phyloP scores from a whole-genome alignment of 768 basidiomycete species.

The Naganishia randhawae region DNA sequence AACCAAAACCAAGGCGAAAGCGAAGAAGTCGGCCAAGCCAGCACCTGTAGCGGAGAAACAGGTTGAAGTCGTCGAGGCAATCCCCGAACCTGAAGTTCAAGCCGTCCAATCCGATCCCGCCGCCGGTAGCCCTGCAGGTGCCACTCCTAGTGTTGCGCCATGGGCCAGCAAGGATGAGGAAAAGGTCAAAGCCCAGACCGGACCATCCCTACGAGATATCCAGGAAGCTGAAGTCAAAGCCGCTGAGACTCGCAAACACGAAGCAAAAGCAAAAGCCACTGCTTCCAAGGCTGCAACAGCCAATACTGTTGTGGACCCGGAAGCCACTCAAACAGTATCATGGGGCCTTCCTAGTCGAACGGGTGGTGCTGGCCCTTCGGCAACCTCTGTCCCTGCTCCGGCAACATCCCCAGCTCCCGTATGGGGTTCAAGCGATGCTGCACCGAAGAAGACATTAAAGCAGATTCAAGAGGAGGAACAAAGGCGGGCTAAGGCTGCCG shows the following conservation, averaged over 20 bases:
- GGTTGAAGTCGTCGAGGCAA: not conserved
- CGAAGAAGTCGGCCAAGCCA: slow-evolving; percentile 30
- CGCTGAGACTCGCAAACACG: slow-evolving; percentile 67
- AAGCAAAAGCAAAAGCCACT: slow-evolving; percentile 60
- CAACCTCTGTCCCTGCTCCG: slow-evolving; percentile 36
- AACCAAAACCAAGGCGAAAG: slow-evolving; percentile 22
- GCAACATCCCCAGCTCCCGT: slow-evolving; percentile 28
- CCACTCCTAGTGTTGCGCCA: slow-evolving; percentile 41
- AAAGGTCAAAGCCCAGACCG: slow-evolving; percentile 52
- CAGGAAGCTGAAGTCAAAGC: slow-evolving; percentile 87
- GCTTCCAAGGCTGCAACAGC: slow-evolving; percentile 56
- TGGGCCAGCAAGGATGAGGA: slow-evolving; percentile 58
- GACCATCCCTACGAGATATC: slow-evolving; percentile 81
- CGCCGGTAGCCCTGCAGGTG: not conserved
- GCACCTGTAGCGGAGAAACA: slow-evolving; percentile 23
- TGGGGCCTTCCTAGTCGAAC: slow-evolving; percentile 49
- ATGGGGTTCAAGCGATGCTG: slow-evolving; percentile 63
- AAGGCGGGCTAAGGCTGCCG: slow-evolving; percentile 63
- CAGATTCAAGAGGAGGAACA: slow-evolving; percentile 99
- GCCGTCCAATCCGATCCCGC: slow-evolving; percentile 6
- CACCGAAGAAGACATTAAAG: slow-evolving; percentile 85
- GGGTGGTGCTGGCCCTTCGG: slow-evolving; percentile 34
- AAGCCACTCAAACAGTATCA: slow-evolving; percentile 33
- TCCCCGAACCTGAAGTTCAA: slow-evolving; percentile 19
- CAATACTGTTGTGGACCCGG: slow-evolving; percentile 51